phyloP scores from a whole-genome alignment of 345 rosid genomes.

The Excoecaria agallocha region DNA sequence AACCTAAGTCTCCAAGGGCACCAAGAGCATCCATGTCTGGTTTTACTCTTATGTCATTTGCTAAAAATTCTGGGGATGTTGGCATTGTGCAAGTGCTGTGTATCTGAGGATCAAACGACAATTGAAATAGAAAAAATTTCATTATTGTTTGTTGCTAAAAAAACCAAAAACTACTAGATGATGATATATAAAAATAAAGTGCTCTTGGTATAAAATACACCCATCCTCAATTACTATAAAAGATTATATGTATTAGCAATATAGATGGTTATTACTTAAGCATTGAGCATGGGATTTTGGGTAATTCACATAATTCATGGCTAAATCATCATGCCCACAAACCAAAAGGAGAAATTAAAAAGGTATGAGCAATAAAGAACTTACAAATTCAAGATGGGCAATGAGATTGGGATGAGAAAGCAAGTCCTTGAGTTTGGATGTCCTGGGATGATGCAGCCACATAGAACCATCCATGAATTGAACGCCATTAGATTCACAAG shows the following conservation, averaged over 20 bases:
- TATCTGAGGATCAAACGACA: constrained; percentile 25
- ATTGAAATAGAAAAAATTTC: too few species aligned
- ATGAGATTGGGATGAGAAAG: constrained; percentile 45
- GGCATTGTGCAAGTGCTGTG: constrained; percentile 44
- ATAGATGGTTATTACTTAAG: too few species aligned
- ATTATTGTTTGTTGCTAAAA: too few species aligned
- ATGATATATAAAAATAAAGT: too few species aligned
- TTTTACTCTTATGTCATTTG: constrained; percentile 37
- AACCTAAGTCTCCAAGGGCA: constrained; percentile 63
- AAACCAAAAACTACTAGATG: too few species aligned
- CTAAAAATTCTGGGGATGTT: constrained; percentile 27
- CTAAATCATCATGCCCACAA: not conserved
- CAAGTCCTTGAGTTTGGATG: constrained; percentile 45
- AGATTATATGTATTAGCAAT: too few species aligned
- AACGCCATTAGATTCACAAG: constrained; percentile 57
- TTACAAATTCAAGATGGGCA: constrained; percentile 34
- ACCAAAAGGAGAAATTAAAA: not conserved
- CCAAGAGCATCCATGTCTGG: constrained; percentile 58
- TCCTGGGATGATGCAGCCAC: constrained; percentile 77
- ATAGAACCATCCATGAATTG: constrained; percentile 78
- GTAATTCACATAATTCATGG: not conserved
- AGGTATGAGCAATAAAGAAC: not conserved
- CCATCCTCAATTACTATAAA: too few species aligned
- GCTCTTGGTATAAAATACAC: too few species aligned
- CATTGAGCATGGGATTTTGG: too few species aligned